These are phyloP conservation scores for Eucalyptus erythrocorys DNA, from an alignment of 345 rosid species.

Conservation along the genomic window DNA sequence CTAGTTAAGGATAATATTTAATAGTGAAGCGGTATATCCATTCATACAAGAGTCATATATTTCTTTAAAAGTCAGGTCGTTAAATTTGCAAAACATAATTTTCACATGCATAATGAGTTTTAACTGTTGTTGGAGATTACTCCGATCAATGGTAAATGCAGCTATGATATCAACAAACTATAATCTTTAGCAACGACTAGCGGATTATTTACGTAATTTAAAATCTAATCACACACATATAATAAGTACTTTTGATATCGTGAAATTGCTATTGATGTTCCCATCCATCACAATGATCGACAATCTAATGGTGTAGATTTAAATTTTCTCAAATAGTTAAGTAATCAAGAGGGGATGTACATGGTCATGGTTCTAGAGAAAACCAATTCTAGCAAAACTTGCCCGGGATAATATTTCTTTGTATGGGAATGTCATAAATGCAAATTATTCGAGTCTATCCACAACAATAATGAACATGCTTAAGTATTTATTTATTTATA, in stretches of 20 bases:
- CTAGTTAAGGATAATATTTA: not conserved
- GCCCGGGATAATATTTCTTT: not conserved
- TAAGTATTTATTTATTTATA: not conserved
- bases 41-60: not conserved
- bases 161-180: not conserved
- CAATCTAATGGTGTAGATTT: not conserved
- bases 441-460: not conserved
- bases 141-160: not conserved
- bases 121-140: not conserved
- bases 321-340: not conserved
- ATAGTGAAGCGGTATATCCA: not conserved
- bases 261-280: not conserved
- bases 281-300: not conserved
- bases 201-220: not conserved
- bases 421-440: not conserved
- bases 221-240: not conserved
- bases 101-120: not conserved
- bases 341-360: not conserved
- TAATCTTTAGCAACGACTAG: not conserved
- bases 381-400: not conserved
- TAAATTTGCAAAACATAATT: not conserved
- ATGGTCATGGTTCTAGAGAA: not conserved
- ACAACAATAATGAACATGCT: not conserved
- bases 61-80: not conserved
- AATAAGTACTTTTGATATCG: not conserved